Percentiles rank a stretch among this genome's conserved stretches.
Conservation (phyloP, 2,329 filamentous ascomycete species). For the Acrocalymma vagum region DNA sequence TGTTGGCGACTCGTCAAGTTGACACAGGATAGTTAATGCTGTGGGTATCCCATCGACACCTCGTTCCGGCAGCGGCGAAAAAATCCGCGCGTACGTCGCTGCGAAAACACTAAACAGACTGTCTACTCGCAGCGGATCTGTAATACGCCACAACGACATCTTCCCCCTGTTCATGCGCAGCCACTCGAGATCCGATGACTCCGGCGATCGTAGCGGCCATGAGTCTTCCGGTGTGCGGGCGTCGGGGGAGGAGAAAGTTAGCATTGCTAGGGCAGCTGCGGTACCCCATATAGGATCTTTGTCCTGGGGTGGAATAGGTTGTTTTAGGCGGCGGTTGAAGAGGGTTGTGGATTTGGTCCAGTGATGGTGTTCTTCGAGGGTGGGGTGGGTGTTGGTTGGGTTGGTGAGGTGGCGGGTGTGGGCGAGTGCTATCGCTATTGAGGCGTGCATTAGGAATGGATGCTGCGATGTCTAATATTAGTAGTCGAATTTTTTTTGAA, state of each 20-base stretch:
- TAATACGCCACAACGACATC: slow-evolving; percentile 2
- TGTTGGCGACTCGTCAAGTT: slow-evolving; percentile 1
- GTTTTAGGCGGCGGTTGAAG: slow-evolving; percentile 1
- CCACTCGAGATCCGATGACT: slow-evolving; percentile 1
- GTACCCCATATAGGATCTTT: slow-evolving; percentile 6
- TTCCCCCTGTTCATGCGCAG: slow-evolving; percentile 2
- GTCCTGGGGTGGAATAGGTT: neutral
- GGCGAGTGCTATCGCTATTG: slow-evolving; percentile 3
- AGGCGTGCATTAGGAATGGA: slow-evolving; percentile 6
- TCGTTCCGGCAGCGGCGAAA: neutral
- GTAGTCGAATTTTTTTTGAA: too few relatives aligned
- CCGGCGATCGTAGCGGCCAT: slow-evolving; percentile 1
- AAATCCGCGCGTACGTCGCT: slow-evolving; percentile 2
- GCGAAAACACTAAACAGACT: slow-evolving; percentile 3
- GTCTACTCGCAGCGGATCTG: neutral
- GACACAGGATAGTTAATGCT: neutral
- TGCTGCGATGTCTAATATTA: neutral
- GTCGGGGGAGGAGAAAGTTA: slow-evolving; percentile 3
- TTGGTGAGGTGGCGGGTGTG: slow-evolving; percentile 2
- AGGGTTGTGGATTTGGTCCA: neutral
- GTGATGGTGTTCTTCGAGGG: slow-evolving; percentile 2
- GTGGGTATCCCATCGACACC: slow-evolving; percentile 1
- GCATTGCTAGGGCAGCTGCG: slow-evolving; percentile 4
- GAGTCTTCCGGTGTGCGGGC: neutral
- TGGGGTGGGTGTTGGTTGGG: neutral